Base-by-base conservation (phyloP, 371 early-diverging fungal genomes). In the Mucor indicus region DNA sequence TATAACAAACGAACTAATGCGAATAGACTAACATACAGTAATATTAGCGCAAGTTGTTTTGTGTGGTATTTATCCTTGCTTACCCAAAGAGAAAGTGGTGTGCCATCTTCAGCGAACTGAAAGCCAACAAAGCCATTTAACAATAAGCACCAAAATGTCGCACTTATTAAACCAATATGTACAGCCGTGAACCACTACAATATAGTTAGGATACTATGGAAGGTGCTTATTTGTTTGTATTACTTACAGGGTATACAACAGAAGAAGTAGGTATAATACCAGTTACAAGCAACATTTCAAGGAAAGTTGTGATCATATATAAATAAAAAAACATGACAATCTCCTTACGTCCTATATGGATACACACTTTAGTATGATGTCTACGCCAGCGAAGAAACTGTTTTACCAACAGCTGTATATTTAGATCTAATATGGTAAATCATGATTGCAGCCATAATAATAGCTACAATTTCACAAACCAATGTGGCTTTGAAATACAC, bases 41-140 rank as follows among this genome's bases (percentile, higher is more conserved):
- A 23, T 17, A 47, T n/a, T 10, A 19, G 12, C 12, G 20, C 17
- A n/a, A n/a, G 29, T 7, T 27, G 5, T 27, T 27, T 27, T 27
- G 29, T 27, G 5, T 27, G 29, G 5, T 27, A 7, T 27, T 27
- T 27, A 27, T 27, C 29, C 29, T 7, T 27, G 7, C 57, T 57
- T 81, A 90, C 89, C 94, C 94, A 93, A 46, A 94, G 83, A 7
- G 92, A 94, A 17, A 83, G 57, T 3, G 86, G 79, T 22, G 95
- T 96, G 48, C 98, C 96, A 68, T 97, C 98, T 74, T 97, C 96
- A 19, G 90, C 84, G 81, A 93, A 96, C 74, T 96, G 96, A 73
- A 93, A 96, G 4, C 93, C 92, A 36, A 97, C 91, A 65, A 95
- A 92, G 10, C 96, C 98, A 69, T 96, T 97, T 43, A 93, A 65